Evolutionary conservation across 495 filamentous ascomycete species (phyloP), one percentile per base, ranked within the genome.

Genomic region (Penicillium samsonianum): DNA sequence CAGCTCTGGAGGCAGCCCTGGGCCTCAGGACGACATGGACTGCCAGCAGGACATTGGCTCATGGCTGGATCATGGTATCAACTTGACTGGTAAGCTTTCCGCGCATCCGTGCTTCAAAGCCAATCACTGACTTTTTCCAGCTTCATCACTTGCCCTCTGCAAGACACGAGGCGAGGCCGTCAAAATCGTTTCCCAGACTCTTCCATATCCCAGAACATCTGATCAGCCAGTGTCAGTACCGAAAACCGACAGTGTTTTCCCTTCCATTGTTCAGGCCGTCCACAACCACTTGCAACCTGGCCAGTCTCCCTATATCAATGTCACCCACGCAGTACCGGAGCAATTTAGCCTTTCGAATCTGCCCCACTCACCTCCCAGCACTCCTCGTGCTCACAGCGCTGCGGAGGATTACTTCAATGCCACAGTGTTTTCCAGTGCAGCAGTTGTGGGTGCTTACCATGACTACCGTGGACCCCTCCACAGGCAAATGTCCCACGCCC

Each of bases 301-400:
- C 31, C 71, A 73, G 17, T 76, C 74, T 0, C 73, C 75, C 2
- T 87, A 81, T 65, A 84, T 87, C 65, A 84, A 86, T 53, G 76
- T 87, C 49, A 83, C 82, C 48, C 83, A 87, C 58, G 84, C 84
- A 7, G 82, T 87, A 2, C 84, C 83, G 1, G 77, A 81, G 46
- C 80, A 82, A 46, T 87, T 85, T 71, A 85, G 78, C 57, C 79
- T 87, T 41, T 78, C 75, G 25, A 84, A 85, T 59, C 74, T 87
- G 1, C 84, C 84, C 4, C 79, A 73, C 28, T 85, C 84, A n/a
- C 84, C 84, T 4, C 80, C 83, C 5, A 77, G 66, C 54, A 86
- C 84, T 5, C 84, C 84, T 16, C 81, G 77, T 12, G 73, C 76
- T 5, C 64, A 74, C 1, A 71, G 73, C n/a, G 59, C 68, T 20